These are phyloP conservation scores for Linum usitatissimum DNA, from an alignment of 345 rosid species.

Conservation along the genomic window DNA sequence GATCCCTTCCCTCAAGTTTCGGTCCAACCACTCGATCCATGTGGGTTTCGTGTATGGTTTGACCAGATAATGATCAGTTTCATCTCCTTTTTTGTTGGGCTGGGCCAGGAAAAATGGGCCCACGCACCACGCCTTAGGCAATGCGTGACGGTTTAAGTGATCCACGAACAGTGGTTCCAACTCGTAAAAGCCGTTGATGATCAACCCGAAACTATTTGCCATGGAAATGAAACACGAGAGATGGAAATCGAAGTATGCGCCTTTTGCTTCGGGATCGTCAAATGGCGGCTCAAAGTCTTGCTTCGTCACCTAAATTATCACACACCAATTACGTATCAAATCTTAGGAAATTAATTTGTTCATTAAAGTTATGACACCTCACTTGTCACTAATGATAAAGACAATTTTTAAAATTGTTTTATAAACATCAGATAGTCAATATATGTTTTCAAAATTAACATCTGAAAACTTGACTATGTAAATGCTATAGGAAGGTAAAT, in stretches of 20 bases:
- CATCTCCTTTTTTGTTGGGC: conserved; percentile 5
- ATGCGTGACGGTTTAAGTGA: conserved; percentile 10
- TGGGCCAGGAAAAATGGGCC: conserved; percentile 50
- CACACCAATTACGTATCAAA: too few species aligned
- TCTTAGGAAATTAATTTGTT: too few species aligned
- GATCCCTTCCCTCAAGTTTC: conserved; percentile 29
- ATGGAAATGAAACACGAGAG: conserved; percentile 7
- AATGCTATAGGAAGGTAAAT: too few species aligned
- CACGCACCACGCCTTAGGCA: conserved; percentile 28
- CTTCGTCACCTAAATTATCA: conserved; percentile 16
- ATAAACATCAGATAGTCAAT: too few species aligned
- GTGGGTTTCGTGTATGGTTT: conserved; percentile 18
- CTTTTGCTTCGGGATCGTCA: conserved; percentile 11
- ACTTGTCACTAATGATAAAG: too few species aligned
- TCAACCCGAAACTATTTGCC: conserved; percentile 27
- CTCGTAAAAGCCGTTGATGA: conserved; percentile 52
- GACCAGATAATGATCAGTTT: neutral
- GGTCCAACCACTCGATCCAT: conserved; percentile 65
- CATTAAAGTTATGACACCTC: too few species aligned
- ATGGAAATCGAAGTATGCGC: conserved; percentile 9
- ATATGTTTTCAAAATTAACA: too few species aligned
- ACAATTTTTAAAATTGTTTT: too few species aligned
- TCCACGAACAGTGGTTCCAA: conserved; percentile 49
- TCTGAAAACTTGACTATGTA: too few species aligned
- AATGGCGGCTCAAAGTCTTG: conserved; percentile 23